Percentiles rank a stretch among this genome's conserved stretches.
These are phyloP conservation scores for Volutella citrinella DNA, from an alignment of 2,329 filamentous ascomycete species.

Conservation along the genomic window DNA sequence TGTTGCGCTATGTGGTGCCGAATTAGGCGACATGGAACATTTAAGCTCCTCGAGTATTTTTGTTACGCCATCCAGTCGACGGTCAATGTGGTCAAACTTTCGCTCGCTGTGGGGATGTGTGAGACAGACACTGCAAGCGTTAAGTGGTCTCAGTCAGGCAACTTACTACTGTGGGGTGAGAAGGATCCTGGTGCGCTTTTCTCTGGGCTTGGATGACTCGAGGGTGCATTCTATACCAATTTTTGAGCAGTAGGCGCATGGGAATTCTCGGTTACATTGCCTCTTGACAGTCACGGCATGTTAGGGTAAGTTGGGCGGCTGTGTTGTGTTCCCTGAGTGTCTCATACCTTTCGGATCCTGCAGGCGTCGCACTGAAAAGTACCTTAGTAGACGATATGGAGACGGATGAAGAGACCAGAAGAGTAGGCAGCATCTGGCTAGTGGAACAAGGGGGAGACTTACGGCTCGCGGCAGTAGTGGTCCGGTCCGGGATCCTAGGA, in stretches of 20 bases:
- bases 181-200: conserved; percentile 35
- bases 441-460: conserved; percentile 16
- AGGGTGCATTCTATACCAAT: conserved; percentile 36
- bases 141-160: background rate
- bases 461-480: conserved; percentile 14
- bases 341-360: conserved; percentile 33
- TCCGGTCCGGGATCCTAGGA: too few species aligned
- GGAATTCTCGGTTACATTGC: conserved; percentile 27
- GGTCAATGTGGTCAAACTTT: conserved; percentile 38
- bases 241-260: conserved; percentile 34
- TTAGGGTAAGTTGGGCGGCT: too few species aligned
- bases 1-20: conserved; percentile 10
- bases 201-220: conserved; percentile 28
- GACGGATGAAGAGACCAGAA: background rate
- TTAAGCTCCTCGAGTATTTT: conserved; percentile 32
- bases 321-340: too few species aligned
- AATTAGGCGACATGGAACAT: conserved; percentile 17
- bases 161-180: conserved; percentile 37
- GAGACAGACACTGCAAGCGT: background rate
- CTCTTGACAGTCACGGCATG: too few species aligned
- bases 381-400: conserved; percentile 4
- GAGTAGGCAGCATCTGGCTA: too few species aligned
- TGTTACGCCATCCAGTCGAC: conserved; percentile 32
- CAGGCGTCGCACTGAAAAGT: conserved; percentile 29
- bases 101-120: conserved; percentile 19